phyloP scores from a whole-genome alignment of 2,329 filamentous ascomycete species.

The Geosmithia flava region DNA sequence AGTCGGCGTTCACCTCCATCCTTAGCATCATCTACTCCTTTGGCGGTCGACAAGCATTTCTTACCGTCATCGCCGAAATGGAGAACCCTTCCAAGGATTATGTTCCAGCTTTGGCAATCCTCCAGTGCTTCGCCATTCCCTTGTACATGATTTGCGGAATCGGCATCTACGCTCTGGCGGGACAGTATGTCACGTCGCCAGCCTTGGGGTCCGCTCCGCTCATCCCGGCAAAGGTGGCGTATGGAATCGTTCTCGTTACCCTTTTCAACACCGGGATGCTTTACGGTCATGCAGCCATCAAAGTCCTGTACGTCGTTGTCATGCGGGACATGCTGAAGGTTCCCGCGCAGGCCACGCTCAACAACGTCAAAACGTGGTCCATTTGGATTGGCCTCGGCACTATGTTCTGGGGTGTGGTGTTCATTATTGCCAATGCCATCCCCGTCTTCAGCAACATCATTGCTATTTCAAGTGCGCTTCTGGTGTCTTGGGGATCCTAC shows the following conservation, averaged over 20 bases:
- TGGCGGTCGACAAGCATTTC: slow-evolving; percentile 10
- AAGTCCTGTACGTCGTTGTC: slow-evolving; percentile 17
- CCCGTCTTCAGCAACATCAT: slow-evolving; percentile 24
- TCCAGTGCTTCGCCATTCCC: slow-evolving; percentile 18
- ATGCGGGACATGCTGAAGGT: slow-evolving; percentile 11
- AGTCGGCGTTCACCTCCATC: slow-evolving; percentile 17
- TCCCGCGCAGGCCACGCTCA: slow-evolving; percentile 17
- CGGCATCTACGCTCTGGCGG: slow-evolving; percentile 17
- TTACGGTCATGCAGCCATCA: slow-evolving; percentile 20
- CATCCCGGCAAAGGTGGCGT: slow-evolving; percentile 18
- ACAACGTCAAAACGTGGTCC: slow-evolving; percentile 18
- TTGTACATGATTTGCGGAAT: slow-evolving; percentile 19
- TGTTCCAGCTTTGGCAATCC: slow-evolving; percentile 14
- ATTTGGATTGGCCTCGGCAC: slow-evolving; percentile 20
- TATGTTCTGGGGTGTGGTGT: slow-evolving; percentile 19
- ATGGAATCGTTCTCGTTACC: slow-evolving; percentile 17
- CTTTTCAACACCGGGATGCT: slow-evolving; percentile 16
- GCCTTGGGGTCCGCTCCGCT: slow-evolving; percentile 18
- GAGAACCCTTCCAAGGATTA: slow-evolving; percentile 17
- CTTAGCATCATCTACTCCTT: slow-evolving; percentile 22
- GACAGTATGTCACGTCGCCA: slow-evolving; percentile 17
- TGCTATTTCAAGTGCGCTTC: slow-evolving; percentile 20
- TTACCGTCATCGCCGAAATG: slow-evolving; percentile 18
- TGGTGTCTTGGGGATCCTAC: slow-evolving; percentile 23
- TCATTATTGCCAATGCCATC: slow-evolving; percentile 21